phyloP scores from a whole-genome alignment of 2,329 filamentous ascomycete species.

The Sphaerostilbella broomeana region DNA sequence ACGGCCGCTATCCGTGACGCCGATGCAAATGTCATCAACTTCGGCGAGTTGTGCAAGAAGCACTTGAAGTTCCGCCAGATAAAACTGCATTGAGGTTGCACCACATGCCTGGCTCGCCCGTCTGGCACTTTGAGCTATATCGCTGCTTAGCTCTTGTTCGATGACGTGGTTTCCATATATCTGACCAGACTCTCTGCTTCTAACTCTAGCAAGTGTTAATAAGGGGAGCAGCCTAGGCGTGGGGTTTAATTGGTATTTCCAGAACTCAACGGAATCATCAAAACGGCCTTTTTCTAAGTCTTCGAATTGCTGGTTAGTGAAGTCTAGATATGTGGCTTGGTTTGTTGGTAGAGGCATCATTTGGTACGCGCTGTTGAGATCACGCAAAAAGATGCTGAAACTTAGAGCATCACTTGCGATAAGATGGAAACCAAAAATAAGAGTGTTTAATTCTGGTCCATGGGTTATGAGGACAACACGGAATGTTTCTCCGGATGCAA shows the following conservation, averaged over 20 bases:
- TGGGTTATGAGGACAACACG: slow-evolving; percentile 28
- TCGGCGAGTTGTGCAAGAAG: slow-evolving; percentile 21
- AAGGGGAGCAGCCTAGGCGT: slow-evolving; percentile 15
- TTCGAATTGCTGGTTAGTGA: not conserved
- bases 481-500: slow-evolving; percentile 30
- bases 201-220: slow-evolving; percentile 12
- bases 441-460: slow-evolving; percentile 28
- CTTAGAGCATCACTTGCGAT: slow-evolving; percentile 45
- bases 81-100: slow-evolving; percentile 38
- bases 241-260: slow-evolving; percentile 8
- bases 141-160: not conserved
- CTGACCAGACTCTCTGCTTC: slow-evolving; percentile 1
- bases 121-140: slow-evolving; percentile 11
- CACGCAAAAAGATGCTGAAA: slow-evolving; percentile 35
- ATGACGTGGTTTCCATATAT: slow-evolving; percentile 6
- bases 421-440: slow-evolving; percentile 42
- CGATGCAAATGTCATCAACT: slow-evolving; percentile 37
- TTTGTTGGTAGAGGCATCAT: not conserved
- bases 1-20: slow-evolving; percentile 33
- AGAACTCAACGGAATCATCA: not conserved
- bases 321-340: not conserved
- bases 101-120: slow-evolving; percentile 15
- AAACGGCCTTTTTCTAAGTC: not conserved
- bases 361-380: slow-evolving; percentile 38
- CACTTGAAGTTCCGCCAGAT: slow-evolving; percentile 35